Percentiles rank a stretch among this genome's conserved stretches.
These are phyloP conservation scores for Pelargonium citronellum DNA, from an alignment of 441 rosid genomes.

Conservation along the genomic window DNA sequence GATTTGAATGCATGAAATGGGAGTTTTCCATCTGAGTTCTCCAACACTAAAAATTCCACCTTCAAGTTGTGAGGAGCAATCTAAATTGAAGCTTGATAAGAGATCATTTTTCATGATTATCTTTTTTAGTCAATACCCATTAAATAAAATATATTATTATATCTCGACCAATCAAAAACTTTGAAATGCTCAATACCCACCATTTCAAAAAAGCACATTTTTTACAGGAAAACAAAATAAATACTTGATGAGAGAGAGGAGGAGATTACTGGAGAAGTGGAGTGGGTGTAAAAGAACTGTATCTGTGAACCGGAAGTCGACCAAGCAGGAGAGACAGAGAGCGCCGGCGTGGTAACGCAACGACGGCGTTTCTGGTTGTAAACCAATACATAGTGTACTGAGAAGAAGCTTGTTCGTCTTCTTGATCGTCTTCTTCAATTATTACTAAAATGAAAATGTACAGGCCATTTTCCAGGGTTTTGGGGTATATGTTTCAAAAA, in stretches of 20 bases:
- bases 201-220: background rate
- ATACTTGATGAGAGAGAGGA: background rate
- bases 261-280: conserved; percentile 39
- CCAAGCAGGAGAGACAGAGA: conserved; percentile 47
- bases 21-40: no score
- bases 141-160: no score
- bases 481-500: background rate
- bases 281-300: conserved; percentile 35
- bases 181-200: background rate
- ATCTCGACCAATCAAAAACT: no score
- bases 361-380: conserved; percentile 58
- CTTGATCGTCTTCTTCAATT: conserved; percentile 2
- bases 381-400: conserved; percentile 50
- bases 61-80: no score
- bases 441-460: background rate
- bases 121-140: no score
- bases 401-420: background rate
- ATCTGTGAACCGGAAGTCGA: conserved; percentile 32
- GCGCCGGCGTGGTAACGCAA: conserved; percentile 56
- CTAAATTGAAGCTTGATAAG: no score
- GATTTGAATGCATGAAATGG: no score
- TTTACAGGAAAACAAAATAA: background rate
- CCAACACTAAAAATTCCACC: no score
- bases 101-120: background rate
- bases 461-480: background rate